phyloP scores from a whole-genome alignment of 1,139 yeast species.

The Hyphopichia buzzinii region DNA sequence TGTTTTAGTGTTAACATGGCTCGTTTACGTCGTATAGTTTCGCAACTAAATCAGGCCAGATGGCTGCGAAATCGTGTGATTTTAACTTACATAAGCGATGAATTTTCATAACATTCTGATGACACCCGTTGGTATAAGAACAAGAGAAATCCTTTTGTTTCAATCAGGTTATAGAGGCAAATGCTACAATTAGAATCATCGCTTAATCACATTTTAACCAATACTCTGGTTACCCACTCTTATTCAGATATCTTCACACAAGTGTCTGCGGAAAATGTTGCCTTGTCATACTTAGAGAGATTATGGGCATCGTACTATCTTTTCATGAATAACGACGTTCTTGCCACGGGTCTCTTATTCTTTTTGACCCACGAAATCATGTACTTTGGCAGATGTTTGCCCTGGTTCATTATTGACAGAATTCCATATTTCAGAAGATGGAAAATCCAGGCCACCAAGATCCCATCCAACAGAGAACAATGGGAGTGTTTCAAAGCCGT shows the following conservation, averaged over 20 bases:
- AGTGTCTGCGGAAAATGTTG: not conserved
- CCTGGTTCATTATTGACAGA: constrained; percentile 78
- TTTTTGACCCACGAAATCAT: constrained; percentile 73
- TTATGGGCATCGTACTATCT: constrained; percentile 80
- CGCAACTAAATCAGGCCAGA: constrained; percentile 2
- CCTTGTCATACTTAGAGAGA: constrained; percentile 41
- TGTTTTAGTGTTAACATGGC: too few species aligned
- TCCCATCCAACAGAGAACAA: constrained; percentile 79
- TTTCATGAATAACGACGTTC: constrained; percentile 68
- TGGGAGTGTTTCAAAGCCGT: constrained; percentile 90
- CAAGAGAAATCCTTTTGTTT: not conserved
- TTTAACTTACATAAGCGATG: not conserved
- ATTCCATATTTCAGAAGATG: constrained; percentile 73
- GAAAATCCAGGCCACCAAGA: constrained; percentile 78
- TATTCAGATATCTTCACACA: constrained; percentile 1
- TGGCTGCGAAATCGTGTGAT: constrained; percentile 1
- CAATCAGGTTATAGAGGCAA: not conserved
- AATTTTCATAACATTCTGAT: not conserved
- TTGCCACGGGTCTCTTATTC: constrained; percentile 81
- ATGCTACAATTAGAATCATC: not conserved
- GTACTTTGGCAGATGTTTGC: constrained; percentile 82
- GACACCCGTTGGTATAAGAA: not conserved
- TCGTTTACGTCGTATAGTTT: not conserved
- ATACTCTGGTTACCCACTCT: not conserved
- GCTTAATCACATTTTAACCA: not conserved